Conservation (phyloP, 2,329 filamentous ascomycete species). For the Penicillium sp. region DNA sequence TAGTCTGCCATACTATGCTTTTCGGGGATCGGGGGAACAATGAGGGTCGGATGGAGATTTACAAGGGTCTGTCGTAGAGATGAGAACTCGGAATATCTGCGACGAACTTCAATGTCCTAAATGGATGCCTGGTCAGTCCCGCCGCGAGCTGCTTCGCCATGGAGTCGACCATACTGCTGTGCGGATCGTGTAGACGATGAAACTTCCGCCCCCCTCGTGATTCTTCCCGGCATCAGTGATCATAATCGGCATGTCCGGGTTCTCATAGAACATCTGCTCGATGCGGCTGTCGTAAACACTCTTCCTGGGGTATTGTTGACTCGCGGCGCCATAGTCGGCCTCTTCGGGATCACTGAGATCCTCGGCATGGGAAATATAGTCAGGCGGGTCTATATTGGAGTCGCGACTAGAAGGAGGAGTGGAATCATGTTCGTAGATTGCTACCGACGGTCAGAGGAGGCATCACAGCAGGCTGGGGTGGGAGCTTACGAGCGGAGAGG, state of each 20-base stretch:
- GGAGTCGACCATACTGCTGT: constrained; percentile 70
- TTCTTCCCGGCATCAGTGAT: constrained; percentile 98
- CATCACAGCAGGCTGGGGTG: neutral
- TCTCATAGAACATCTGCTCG: constrained; percentile 96
- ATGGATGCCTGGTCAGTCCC: constrained; percentile 13
- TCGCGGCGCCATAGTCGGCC: constrained; percentile 55
- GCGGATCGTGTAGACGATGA: constrained; percentile 95
- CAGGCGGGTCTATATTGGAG: constrained; percentile 68
- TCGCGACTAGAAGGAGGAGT: constrained; percentile 73
- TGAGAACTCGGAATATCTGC: constrained; percentile 95
- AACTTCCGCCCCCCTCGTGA: constrained; percentile 84
- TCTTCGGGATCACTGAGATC: constrained; percentile 65
- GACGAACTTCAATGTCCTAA: constrained; percentile 91
- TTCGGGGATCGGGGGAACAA: constrained; percentile 96
- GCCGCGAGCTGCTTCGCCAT: neutral
- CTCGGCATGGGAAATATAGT: constrained; percentile 56
- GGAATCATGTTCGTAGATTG: constrained; percentile 63
- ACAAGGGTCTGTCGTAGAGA: constrained; percentile 87
- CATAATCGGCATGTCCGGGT: constrained; percentile 83
- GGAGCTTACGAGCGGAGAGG: constrained; percentile 56
- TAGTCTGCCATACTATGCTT: constrained; percentile 99
- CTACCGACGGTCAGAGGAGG: constrained; percentile 25
- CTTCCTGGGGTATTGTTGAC: constrained; percentile 59
- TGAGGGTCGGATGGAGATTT: constrained; percentile 88
- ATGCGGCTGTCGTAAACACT: constrained; percentile 93